These are phyloP conservation scores for Myochromella boudieri DNA, from an alignment of 768 basidiomycete species.

Conservation along the genomic window DNA sequence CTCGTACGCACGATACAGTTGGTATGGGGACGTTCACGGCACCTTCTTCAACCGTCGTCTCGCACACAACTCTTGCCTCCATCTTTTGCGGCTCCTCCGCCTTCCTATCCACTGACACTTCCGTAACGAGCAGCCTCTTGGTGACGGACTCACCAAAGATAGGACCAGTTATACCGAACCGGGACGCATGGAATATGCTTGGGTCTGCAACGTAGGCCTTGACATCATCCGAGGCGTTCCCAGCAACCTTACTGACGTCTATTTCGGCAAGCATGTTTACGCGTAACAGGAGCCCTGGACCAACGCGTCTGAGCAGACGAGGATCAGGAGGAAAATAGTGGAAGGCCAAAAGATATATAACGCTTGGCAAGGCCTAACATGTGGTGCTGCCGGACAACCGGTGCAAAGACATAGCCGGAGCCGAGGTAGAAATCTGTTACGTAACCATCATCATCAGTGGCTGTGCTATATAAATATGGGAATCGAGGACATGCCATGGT, in stretches of 20 bases:
- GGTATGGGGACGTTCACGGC: too few relatives aligned
- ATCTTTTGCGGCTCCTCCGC: constrained; percentile 40
- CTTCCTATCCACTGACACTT: constrained; percentile 43
- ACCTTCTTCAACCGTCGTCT: constrained; percentile 46
- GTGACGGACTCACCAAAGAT: constrained; percentile 19
- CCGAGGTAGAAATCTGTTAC: too few relatives aligned
- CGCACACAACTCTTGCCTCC: constrained; percentile 47
- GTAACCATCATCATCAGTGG: too few relatives aligned
- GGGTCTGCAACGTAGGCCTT: constrained; percentile 23
- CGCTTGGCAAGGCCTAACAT: too few relatives aligned
- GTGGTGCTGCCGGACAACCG: too few relatives aligned
- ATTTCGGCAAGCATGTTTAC: constrained; percentile 9
- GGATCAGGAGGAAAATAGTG: too few relatives aligned
- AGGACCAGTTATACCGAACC: constrained; percentile 12
- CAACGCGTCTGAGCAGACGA: too few relatives aligned
- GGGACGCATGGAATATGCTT: constrained; percentile 11
- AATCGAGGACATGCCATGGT: too few relatives aligned
- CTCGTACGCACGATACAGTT: too few relatives aligned
- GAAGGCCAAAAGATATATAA: too few relatives aligned
- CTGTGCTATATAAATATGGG: too few relatives aligned
- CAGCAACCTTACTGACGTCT: constrained; percentile 23
- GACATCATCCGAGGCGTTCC: constrained; percentile 29
- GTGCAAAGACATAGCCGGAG: too few relatives aligned
- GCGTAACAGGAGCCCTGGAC: background rate
- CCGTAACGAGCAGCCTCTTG: constrained; percentile 30